Conservation (phyloP, 768 basidiomycete genomes). For the Boletus rubescentipes region DNA sequence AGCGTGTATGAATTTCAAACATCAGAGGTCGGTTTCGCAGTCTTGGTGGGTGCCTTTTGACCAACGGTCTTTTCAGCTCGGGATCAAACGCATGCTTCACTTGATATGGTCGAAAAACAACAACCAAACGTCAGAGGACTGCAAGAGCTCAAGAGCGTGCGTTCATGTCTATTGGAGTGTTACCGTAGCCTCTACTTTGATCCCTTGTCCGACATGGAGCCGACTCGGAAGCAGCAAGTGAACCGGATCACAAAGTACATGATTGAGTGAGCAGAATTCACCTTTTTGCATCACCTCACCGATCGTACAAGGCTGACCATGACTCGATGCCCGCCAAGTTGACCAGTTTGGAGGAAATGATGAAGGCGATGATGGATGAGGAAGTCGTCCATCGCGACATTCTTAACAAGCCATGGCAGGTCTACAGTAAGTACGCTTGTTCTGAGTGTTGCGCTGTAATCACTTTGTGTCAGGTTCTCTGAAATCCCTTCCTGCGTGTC, state of each 20-base stretch:
- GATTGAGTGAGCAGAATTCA: slow-evolving; percentile 69
- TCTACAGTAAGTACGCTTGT: slow-evolving; percentile 68
- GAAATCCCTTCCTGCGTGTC: slow-evolving; percentile 71
- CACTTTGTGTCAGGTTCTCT: slow-evolving; percentile 57
- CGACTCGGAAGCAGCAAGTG: slow-evolving; percentile 86
- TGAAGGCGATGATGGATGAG: slow-evolving; percentile 95
- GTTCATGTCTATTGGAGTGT: slow-evolving; percentile 83
- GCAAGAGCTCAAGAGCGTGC: slow-evolving; percentile 83
- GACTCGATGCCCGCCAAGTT: slow-evolving; percentile 91
- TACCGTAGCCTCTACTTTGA: slow-evolving; percentile 91
- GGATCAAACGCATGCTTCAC: slow-evolving; percentile 95
- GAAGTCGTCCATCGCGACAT: slow-evolving; percentile 81
- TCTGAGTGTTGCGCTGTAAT: neutral
- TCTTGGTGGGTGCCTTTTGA: neutral
- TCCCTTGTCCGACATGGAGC: slow-evolving; percentile 64
- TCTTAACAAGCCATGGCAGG: slow-evolving; percentile 90
- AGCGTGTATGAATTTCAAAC: slow-evolving; percentile 78
- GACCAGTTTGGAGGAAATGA: slow-evolving; percentile 94
- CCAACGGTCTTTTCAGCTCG: slow-evolving; percentile 47
- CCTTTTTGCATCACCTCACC: neutral
- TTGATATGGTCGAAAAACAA: slow-evolving; percentile 97
- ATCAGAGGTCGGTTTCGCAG: slow-evolving; percentile 55
- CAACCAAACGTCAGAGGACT: slow-evolving; percentile 70
- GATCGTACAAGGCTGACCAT: slow-evolving; percentile 64
- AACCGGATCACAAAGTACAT: slow-evolving; percentile 95